Conservation (phyloP, 2,329 filamentous ascomycete genomes). For the Neonectria magnoliae region DNA sequence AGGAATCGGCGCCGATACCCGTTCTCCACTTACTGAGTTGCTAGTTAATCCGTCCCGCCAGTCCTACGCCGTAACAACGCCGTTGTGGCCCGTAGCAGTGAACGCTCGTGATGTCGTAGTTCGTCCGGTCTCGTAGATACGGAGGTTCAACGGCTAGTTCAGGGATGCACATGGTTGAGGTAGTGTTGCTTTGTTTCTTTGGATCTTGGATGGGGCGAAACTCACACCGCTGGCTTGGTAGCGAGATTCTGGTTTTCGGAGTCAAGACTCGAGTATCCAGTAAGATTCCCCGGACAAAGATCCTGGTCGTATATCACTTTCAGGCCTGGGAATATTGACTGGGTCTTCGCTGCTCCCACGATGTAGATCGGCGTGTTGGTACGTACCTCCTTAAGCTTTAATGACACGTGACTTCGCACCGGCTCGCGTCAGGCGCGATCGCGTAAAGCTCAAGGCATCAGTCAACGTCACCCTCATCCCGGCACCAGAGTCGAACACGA, state of each 20-base stretch:
- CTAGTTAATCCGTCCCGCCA: constrained; percentile 11
- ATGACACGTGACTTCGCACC: constrained; percentile 19
- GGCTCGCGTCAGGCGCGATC: constrained; percentile 17
- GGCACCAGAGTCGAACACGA: constrained; percentile 18
- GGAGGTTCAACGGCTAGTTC: neutral
- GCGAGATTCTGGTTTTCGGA: neutral
- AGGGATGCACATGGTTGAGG: neutral
- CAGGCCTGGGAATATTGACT: neutral
- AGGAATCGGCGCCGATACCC: constrained; percentile 16
- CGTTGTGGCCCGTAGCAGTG: neutral
- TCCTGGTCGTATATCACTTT: neutral
- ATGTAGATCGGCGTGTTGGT: neutral
- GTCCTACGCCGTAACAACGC: neutral
- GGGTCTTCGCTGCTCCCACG: neutral
- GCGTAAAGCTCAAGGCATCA: constrained; percentile 19
- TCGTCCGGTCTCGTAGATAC: neutral
- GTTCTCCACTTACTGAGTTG: constrained; percentile 18
- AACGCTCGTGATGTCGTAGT: neutral
- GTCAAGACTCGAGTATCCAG: neutral
- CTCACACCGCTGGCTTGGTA: neutral
- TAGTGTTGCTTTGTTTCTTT: neutral
- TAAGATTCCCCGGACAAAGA: neutral
- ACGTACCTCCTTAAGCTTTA: neutral
- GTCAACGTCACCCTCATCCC: neutral
- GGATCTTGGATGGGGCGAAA: neutral